phyloP scores from a whole-genome alignment of 192 early-diverging fungal species.

The Gamsiella multidivaricata region DNA sequence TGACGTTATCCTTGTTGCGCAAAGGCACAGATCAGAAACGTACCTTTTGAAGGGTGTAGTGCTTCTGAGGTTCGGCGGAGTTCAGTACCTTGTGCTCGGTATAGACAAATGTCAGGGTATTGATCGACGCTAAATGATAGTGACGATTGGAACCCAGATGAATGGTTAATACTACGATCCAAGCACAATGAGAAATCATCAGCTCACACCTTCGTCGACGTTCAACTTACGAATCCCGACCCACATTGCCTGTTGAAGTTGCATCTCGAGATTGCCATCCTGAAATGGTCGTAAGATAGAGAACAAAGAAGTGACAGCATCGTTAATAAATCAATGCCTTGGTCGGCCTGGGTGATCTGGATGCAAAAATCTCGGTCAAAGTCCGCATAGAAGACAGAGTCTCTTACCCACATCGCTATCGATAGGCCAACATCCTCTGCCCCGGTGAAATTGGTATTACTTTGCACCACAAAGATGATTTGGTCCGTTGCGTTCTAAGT shows the following conservation, averaged over 20 bases:
- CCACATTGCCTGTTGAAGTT: slow-evolving; percentile 20
- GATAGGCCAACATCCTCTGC: slow-evolving; percentile 5
- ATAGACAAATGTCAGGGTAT: slow-evolving; percentile 39
- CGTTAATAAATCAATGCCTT: too few species aligned
- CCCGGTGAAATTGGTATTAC: neutral
- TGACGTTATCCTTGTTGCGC: neutral
- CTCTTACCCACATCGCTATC: slow-evolving; percentile 34
- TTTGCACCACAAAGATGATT: slow-evolving; percentile 13
- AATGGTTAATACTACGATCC: neutral
- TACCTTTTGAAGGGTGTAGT: slow-evolving; percentile 41
- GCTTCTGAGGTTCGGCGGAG: neutral
- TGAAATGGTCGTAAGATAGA: neutral
- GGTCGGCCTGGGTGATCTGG: too few species aligned
- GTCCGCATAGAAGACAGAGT: too few species aligned
- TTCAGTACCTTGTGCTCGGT: slow-evolving; percentile 17
- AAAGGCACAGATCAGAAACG: neutral
- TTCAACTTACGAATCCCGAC: slow-evolving; percentile 21
- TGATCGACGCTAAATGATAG: slow-evolving; percentile 30
- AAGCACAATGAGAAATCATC: neutral
- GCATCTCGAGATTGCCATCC: slow-evolving; percentile 13
- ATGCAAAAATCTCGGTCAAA: too few species aligned
- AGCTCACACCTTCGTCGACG: too few species aligned
- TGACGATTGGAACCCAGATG: neutral
- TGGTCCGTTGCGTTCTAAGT: neutral
- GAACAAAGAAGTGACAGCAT: too few species aligned